A percentile compares a stretch with the other conserved stretches of the same genome.
Conservation (phyloP, 2,329 filamentous ascomycete species). For the Chalara sp. region DNA sequence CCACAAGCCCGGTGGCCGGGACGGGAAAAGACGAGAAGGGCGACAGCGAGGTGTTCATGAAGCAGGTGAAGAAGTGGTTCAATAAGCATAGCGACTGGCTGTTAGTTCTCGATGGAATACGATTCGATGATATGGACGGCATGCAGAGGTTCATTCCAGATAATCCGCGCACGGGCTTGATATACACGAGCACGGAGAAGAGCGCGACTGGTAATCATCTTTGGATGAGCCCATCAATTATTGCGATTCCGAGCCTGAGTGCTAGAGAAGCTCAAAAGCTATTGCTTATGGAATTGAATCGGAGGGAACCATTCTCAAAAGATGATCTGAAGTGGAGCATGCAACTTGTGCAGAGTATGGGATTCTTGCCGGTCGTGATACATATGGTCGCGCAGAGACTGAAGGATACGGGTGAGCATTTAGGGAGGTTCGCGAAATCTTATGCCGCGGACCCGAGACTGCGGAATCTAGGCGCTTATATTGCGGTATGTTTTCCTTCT, state of each 20-base stretch:
- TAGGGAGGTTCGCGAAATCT: constrained; percentile 53
- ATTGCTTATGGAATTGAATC: constrained; percentile 56
- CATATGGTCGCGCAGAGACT: constrained; percentile 58
- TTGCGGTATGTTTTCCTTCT: constrained; percentile 22
- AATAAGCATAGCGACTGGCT: constrained; percentile 57
- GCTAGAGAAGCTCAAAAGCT: constrained; percentile 52
- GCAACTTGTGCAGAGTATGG: constrained; percentile 58
- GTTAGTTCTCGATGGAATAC: constrained; percentile 60
- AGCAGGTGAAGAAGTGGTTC: constrained; percentile 55
- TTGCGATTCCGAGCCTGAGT: constrained; percentile 48
- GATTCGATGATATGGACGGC: constrained; percentile 49
- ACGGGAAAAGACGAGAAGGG: constrained; percentile 1
- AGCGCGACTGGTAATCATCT: constrained; percentile 47
- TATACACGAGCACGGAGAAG: constrained; percentile 61
- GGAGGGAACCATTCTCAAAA: constrained; percentile 42
- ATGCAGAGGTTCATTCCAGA: constrained; percentile 59
- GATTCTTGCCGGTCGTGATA: constrained; percentile 60
- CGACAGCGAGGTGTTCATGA: constrained; percentile 42
- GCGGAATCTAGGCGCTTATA: constrained; percentile 40
- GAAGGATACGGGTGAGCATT: constrained; percentile 52
- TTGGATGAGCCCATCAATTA: constrained; percentile 51
- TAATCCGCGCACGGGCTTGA: constrained; percentile 53
- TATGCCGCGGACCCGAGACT: constrained; percentile 50
- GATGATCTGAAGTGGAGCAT: constrained; percentile 50
- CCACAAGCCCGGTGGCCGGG: constrained; percentile 25